Evolutionary conservation across 768 basidiomycete species (phyloP).

Genomic region (Lactifluus subvellereus): DNA sequence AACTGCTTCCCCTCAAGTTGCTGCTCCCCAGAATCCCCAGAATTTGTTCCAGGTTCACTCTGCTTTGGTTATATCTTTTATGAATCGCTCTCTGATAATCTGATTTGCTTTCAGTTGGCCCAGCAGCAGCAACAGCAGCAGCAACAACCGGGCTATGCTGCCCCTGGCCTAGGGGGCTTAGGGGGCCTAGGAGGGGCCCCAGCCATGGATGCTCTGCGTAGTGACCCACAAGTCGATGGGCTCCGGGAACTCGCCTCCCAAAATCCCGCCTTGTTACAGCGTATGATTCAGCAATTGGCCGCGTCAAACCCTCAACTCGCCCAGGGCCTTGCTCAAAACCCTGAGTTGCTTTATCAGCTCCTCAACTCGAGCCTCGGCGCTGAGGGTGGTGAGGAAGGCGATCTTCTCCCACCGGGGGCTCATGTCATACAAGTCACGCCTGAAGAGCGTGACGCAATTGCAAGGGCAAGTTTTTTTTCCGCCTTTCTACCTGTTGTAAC

Average conservation of each 20-base stretch:
- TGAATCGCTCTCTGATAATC: background rate
- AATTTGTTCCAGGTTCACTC: conserved; percentile 79
- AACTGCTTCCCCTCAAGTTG: conserved; percentile 32
- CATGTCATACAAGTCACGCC: conserved; percentile 72
- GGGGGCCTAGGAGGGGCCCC: conserved; percentile 35
- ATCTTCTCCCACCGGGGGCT: conserved; percentile 40
- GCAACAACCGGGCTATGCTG: conserved; percentile 29
- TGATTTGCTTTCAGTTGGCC: conserved; percentile 46
- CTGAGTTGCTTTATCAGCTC: conserved; percentile 58
- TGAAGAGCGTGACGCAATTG: conserved; percentile 85
- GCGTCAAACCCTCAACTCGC: conserved; percentile 69
- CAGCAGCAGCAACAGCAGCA: conserved; percentile 65
- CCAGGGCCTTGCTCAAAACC: conserved; percentile 62
- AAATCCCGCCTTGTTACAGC: conserved; percentile 76
- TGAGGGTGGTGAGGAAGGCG: conserved; percentile 37
- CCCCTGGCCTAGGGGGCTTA: conserved; percentile 26
- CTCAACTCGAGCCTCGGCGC: conserved; percentile 40
- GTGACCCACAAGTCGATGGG: conserved; percentile 62
- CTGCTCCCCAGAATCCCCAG: conserved; percentile 68
- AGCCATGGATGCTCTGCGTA: conserved; percentile 49
- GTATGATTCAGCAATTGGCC: conserved; percentile 78
- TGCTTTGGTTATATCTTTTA: background rate
- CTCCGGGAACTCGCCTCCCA: conserved; percentile 64
- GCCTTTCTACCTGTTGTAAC: background rate
- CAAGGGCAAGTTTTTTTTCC: conserved; percentile 55